Conservation (phyloP, 768 basidiomycete genomes). For the Trametes cingulata region DNA sequence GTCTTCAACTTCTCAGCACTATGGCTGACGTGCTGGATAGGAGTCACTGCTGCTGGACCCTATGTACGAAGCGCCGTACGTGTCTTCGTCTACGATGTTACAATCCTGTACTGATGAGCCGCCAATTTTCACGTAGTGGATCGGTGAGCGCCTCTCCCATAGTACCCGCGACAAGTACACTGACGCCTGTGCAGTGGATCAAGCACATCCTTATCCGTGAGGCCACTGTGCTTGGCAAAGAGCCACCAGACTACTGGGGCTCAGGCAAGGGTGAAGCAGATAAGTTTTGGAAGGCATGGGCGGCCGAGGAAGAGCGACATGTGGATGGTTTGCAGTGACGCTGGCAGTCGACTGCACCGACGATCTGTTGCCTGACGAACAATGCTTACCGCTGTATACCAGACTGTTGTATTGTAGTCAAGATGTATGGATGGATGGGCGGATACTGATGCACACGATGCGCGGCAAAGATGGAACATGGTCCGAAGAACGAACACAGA, state of each 20-base stretch:
- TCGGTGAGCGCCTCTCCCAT: conserved; percentile 58
- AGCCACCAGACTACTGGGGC: conserved; percentile 73
- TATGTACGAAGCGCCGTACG: conserved; percentile 93
- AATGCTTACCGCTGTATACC: neutral
- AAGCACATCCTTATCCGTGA: conserved; percentile 82
- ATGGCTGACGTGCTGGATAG: conserved; percentile 37
- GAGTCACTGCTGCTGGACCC: conserved; percentile 81
- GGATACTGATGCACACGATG: conserved; percentile 14
- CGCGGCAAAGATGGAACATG: conserved; percentile 2
- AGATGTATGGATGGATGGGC: neutral
- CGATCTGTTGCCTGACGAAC: neutral
- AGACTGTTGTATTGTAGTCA: conserved; percentile 20
- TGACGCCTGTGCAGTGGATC: conserved; percentile 52
- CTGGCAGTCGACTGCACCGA: neutral
- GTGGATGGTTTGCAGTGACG: neutral
- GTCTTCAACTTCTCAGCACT: neutral
- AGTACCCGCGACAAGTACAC: neutral
- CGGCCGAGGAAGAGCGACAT: conserved; percentile 55
- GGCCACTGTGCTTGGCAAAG: conserved; percentile 63
- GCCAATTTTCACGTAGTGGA: conserved; percentile 50
- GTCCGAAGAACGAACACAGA: neutral
- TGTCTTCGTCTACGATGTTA: conserved; percentile 25
- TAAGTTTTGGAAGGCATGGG: conserved; percentile 78
- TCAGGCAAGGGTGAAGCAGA: conserved; percentile 54
- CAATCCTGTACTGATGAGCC: conserved; percentile 2